These are phyloP conservation scores for Orobanche coerulescens DNA, from an alignment of 257 asterid species.

Conservation along the genomic window DNA sequence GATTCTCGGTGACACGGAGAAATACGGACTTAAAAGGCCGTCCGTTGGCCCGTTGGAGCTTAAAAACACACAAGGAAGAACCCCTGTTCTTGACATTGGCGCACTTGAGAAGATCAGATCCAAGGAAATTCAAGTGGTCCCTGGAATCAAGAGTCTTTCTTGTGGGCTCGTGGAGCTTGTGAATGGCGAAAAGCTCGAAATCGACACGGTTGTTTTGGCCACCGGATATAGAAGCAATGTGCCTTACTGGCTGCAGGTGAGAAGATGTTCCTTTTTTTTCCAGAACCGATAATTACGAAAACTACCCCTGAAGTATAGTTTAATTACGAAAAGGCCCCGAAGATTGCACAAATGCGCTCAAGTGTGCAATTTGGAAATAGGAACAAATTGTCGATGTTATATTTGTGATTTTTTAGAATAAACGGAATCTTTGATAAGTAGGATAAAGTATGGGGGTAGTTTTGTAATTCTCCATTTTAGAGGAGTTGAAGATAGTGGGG, in stretches of 20 bases:
- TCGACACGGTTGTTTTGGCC: slow-evolving; percentile 49
- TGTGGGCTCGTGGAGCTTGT: slow-evolving; percentile 35
- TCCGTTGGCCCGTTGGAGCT: slow-evolving; percentile 45
- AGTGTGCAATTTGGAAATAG: no score
- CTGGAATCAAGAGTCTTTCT: slow-evolving; percentile 42
- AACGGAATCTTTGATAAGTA: no score
- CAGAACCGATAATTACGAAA: not conserved
- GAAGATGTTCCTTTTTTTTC: not conserved
- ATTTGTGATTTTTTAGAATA: no score
- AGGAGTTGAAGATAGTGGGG: no score
- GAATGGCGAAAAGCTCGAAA: slow-evolving; percentile 34
- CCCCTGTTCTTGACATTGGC: slow-evolving; percentile 68
- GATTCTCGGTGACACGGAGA: slow-evolving; percentile 43
- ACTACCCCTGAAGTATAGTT: not conserved
- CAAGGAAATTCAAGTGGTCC: slow-evolving; percentile 40
- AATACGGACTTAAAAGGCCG: slow-evolving; percentile 52
- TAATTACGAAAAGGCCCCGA: not conserved
- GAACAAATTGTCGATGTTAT: no score
- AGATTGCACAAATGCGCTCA: no score
- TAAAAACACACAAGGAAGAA: slow-evolving; percentile 52
- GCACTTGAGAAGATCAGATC: slow-evolving; percentile 52
- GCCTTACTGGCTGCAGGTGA: slow-evolving; percentile 56
- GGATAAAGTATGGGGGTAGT: no score
- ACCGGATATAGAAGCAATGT: slow-evolving; percentile 69
- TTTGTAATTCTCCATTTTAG: no score